Evolutionary conservation across 2,329 filamentous ascomycete genomes (phyloP).

Genomic region (Thelonectria rubi): DNA sequence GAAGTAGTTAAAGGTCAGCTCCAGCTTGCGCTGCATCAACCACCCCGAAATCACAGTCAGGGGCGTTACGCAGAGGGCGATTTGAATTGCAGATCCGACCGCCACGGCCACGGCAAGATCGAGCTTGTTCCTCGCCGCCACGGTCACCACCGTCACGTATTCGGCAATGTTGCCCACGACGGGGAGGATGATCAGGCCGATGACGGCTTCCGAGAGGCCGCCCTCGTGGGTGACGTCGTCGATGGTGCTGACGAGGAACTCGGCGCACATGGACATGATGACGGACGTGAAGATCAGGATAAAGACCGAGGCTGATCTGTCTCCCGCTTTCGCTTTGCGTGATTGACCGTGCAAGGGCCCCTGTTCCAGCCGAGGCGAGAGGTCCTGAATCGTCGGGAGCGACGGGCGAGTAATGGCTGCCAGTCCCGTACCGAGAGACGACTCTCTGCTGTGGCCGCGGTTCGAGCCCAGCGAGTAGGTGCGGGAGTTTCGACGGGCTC

Average conservation of each 20-base stretch:
- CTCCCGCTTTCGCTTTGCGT: slow-evolving; percentile 18
- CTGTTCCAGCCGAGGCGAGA: slow-evolving; percentile 28
- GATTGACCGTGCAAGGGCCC: neutral
- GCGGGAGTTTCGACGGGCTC: slow-evolving; percentile 37
- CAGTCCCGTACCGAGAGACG: slow-evolving; percentile 26
- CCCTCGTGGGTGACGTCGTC: slow-evolving; percentile 60
- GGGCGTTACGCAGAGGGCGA: slow-evolving; percentile 68
- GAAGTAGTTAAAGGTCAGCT: slow-evolving; percentile 78
- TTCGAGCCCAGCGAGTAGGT: slow-evolving; percentile 41
- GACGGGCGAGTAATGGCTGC: slow-evolving; percentile 34
- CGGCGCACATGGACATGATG: slow-evolving; percentile 67
- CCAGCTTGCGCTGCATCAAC: slow-evolving; percentile 63
- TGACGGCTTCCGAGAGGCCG: slow-evolving; percentile 64
- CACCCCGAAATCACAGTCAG: slow-evolving; percentile 68
- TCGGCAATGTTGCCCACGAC: slow-evolving; percentile 71
- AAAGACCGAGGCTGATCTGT: slow-evolving; percentile 54
- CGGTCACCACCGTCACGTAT: slow-evolving; percentile 68
- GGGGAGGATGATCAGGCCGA: slow-evolving; percentile 69
- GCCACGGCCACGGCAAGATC: slow-evolving; percentile 70
- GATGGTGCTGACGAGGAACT: slow-evolving; percentile 69
- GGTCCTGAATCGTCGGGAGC: slow-evolving; percentile 19
- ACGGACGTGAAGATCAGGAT: slow-evolving; percentile 63
- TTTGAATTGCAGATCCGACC: slow-evolving; percentile 68
- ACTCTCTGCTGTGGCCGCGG: slow-evolving; percentile 35
- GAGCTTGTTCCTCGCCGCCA: slow-evolving; percentile 68